Conservation (phyloP, 805 yeast genomes). For the Ogataea trehalophila region DNA sequence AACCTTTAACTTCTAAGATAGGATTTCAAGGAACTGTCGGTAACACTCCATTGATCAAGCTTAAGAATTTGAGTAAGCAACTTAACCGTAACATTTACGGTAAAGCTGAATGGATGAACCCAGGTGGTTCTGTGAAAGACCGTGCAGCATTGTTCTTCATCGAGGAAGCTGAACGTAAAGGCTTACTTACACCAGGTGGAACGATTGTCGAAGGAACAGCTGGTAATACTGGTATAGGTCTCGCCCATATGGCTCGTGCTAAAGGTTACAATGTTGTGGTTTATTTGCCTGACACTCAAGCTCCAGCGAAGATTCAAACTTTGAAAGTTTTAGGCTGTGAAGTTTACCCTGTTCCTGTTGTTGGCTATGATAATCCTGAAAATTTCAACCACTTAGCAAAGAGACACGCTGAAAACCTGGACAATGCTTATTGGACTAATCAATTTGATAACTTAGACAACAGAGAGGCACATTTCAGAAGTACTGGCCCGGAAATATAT, state of each 20-base stretch:
- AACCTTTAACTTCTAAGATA: slow-evolving; percentile 58
- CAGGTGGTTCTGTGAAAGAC: slow-evolving; percentile 91
- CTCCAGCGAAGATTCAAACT: slow-evolving; percentile 73
- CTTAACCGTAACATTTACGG: slow-evolving; percentile 75
- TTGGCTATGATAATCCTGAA: slow-evolving; percentile 72
- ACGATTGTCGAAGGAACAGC: slow-evolving; percentile 93
- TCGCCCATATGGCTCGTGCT: slow-evolving; percentile 75
- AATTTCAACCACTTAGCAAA: slow-evolving; percentile 86
- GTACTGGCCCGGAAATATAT: slow-evolving; percentile 94
- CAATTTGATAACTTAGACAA: slow-evolving; percentile 89
- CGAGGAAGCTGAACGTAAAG: slow-evolving; percentile 70
- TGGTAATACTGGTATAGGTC: slow-evolving; percentile 93
- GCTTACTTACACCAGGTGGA: slow-evolving; percentile 67
- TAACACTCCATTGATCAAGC: slow-evolving; percentile 78
- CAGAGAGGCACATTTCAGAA: slow-evolving; percentile 80
- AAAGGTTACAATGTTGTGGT: slow-evolving; percentile 81
- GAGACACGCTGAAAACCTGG: slow-evolving; percentile 71
- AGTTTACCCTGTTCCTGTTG: slow-evolving; percentile 86
- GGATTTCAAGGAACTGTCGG: slow-evolving; percentile 87
- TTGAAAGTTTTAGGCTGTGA: slow-evolving; percentile 77
- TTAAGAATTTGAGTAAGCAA: slow-evolving; percentile 50
- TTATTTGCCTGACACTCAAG: slow-evolving; percentile 89
- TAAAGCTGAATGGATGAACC: slow-evolving; percentile 89
- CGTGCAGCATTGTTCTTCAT: slow-evolving; percentile 79
- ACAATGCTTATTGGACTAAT: slow-evolving; percentile 88